Evolutionary conservation across 73 alveolate species (phyloP), one percentile per base, ranked within the genome.

Genomic region (Uronychia setigera): DNA sequence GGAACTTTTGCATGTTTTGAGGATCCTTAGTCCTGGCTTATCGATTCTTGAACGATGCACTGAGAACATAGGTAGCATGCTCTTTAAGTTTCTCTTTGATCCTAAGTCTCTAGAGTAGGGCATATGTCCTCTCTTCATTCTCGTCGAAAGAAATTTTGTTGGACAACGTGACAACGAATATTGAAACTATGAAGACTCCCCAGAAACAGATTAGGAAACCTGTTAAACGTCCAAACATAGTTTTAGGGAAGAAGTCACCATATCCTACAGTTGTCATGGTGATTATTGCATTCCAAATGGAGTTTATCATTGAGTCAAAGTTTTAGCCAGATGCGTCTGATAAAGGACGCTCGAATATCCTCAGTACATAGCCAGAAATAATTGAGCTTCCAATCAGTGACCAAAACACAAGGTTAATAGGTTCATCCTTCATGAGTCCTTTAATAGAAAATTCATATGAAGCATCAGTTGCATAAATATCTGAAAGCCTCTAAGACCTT

Each of bases 231-330:
- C 99, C 99, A 78, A 95, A 82, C 59, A 88, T 92, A 31, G 99
- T 92, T 79, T 97, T 92, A 19, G 99, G 99, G 83, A 92, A 98
- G 86, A 95, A 95, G 92, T 98, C 99, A 76, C 99, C 99, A 94
- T 96, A 98, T 60, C 99, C 99, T 34, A 97, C 96, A 35, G 99
- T 95, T 59, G 98, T 94, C 92, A 96, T 93, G 35, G 99, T 98
- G 31, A 98, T 95, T 9, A 98, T 95, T 46, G 94, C 94, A 78
- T 84, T 86, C 99, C 99, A 98, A 85, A 97, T 85, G 0, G 98
- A 94, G 86, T 97, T 98, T 0, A 30, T 33, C 27, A 77, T 74
- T 9, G 59, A 29, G 29, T 76, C 27, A 31, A 83, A 78, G 34
- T 88, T 83, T 77, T 88, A 58, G n/a, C 87, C 91, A 32, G 81